Percentiles rank a stretch among this genome's conserved stretches.
Conservation (phyloP, 2,329 filamentous ascomycete species). For the Trichoderma polysporum region DNA sequence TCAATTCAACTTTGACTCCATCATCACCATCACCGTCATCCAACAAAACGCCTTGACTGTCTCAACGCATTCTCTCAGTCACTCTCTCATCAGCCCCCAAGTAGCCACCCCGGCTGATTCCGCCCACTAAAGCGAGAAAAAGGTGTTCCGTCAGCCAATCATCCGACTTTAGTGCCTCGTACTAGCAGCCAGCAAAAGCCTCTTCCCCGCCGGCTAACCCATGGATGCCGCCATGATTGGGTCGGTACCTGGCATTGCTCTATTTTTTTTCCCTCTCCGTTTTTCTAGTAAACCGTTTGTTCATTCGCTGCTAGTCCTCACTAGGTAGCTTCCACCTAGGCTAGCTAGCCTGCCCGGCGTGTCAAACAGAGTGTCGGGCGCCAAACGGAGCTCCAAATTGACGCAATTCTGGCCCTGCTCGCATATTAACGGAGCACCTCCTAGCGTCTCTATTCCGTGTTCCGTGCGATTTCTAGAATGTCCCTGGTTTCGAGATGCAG, state of each 20-base stretch:
- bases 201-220: background rate
- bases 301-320: background rate
- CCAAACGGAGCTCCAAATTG: background rate
- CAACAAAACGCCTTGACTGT: background rate
- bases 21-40: background rate
- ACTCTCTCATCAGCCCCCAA: background rate
- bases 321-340: background rate
- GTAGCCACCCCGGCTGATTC: background rate
- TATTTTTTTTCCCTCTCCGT: background rate
- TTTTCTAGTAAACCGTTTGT: background rate
- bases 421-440: background rate
- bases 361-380: slow-evolving; percentile 7
- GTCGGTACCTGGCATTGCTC: background rate
- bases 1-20: background rate
- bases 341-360: background rate
- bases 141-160: background rate
- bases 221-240: background rate
- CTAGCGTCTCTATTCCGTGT: slow-evolving; percentile 1
- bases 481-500: background rate
- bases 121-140: background rate
- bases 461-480: background rate
- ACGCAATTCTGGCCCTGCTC: background rate
- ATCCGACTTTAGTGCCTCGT: background rate
- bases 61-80: background rate
- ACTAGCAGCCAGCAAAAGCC: background rate